Evolutionary conservation across 148 eudicot species (phyloP), one percentile per base, ranked within the genome.

Genomic region (Vaccinium vitisidaea): DNA sequence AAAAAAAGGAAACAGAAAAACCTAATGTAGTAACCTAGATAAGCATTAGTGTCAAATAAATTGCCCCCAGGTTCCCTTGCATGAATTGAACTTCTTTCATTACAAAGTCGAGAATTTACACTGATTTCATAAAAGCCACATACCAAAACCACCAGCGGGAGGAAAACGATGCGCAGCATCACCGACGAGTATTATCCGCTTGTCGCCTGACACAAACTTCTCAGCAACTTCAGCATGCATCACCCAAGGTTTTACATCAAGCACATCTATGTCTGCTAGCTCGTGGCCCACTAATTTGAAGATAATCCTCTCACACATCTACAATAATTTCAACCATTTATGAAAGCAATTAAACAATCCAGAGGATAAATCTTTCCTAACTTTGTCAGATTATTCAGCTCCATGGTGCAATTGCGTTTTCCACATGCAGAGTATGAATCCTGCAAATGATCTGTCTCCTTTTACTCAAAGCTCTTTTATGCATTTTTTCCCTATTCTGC

Each of bases 141-240:
- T 90, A 97, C 99, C 99, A 84, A 97, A 97, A 84, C 98, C 99
- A 87, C 99, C 99, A 82, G 98, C 98, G 19, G 99, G 99, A 83
- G 99, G 99, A 87, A 97, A 97, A 52, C 98, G 95, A 88, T 97
- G 98, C 88, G 96, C 98, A 21, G 99, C 98, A 89, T 97, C 99
- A 80, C 99, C 98, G 71, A 92, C 98, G 81, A 97, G 90, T 83
- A 95, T 88, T 82, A 97, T 77, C 84, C 91, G 90, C 87, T 88
- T 90, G 83, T 92, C 87, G 87, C 75, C 50, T 27, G 95, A 86
- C 69, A 94, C 54, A 80, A 90, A 97, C 79, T 91, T 92, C 83
- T 97, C 95, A 80, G 98, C 98, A 84, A 97, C 98, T 89, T 97
- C 98, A 53, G 99, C 99, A 87, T 97, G 96, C 99, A 97, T 97